phyloP scores from a whole-genome alignment of 768 basidiomycete genomes.

The Leccinum broughii region DNA sequence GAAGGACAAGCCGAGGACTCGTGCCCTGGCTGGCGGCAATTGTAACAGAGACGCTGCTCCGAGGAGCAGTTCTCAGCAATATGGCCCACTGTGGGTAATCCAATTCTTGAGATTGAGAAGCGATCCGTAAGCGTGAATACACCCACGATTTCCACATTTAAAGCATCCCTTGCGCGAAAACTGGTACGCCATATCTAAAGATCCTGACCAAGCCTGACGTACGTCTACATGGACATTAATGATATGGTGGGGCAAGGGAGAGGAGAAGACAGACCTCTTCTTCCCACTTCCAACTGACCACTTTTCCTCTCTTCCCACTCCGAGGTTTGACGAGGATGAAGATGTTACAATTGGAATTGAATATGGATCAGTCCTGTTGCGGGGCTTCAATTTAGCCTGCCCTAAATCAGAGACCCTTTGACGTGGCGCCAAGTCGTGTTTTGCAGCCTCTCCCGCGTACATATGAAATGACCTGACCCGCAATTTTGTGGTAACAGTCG shows the following conservation, averaged over 20 bases:
- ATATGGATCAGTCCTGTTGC: not conserved
- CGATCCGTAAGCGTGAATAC: constrained; percentile 12
- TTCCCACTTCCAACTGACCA: constrained; percentile 73
- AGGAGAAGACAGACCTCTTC: constrained; percentile 51
- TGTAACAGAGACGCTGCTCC: constrained; percentile 89
- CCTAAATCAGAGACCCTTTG: constrained; percentile 32
- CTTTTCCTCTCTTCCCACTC: constrained; percentile 67
- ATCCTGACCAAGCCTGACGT: constrained; percentile 47
- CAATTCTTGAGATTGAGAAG: constrained; percentile 15
- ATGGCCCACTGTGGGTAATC: constrained; percentile 68
- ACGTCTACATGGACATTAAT: constrained; percentile 34
- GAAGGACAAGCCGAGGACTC: constrained; percentile 87
- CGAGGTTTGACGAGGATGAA: constrained; percentile 53
- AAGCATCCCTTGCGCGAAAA: constrained; percentile 88
- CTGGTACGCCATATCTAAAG: constrained; percentile 69
- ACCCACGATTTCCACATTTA: constrained; percentile 91
- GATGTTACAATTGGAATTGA: constrained; percentile 32
- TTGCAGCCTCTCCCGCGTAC: not conserved
- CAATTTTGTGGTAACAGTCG: constrained; percentile 3
- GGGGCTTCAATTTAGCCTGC: constrained; percentile 29
- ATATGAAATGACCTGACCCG: constrained; percentile 11
- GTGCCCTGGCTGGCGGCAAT: constrained; percentile 93
- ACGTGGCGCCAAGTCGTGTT: constrained; percentile 20
- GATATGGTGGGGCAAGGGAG: constrained; percentile 12
- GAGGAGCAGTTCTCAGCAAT: constrained; percentile 91